A percentile compares a stretch with the other conserved stretches of the same genome.
These are phyloP conservation scores for Heliosperma pusillum DNA, from an alignment of 148 eudicot species.

Conservation along the genomic window DNA sequence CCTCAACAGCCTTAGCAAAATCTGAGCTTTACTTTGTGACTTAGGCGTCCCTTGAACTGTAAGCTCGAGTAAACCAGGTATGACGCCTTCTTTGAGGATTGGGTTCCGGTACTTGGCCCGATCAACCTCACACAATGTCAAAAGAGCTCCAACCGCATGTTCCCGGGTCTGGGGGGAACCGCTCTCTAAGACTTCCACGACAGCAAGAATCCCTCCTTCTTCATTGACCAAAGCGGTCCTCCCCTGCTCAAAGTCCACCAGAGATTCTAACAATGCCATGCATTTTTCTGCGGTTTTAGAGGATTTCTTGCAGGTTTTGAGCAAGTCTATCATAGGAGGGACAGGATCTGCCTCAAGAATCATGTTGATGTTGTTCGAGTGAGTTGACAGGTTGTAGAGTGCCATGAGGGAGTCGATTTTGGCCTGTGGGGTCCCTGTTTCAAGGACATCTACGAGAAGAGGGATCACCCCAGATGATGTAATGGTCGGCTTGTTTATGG, in stretches of 20 bases:
- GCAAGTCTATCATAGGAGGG: conserved; percentile 52
- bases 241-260: conserved; percentile 60
- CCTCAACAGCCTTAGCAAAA: conserved; percentile 62
- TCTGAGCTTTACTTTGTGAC: conserved; percentile 69
- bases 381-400: conserved; percentile 84
- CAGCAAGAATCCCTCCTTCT: conserved; percentile 86
- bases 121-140: conserved; percentile 75
- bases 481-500: conserved; percentile 69
- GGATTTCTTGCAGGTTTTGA: conserved; percentile 65
- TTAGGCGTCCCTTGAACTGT: conserved; percentile 85
- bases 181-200: conserved; percentile 81
- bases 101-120: conserved; percentile 71
- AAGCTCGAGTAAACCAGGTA: conserved; percentile 93
- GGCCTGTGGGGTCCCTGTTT: conserved; percentile 60
- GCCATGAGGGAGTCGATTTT: conserved; percentile 81
- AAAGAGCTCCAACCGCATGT: conserved; percentile 78
- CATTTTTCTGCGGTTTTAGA: conserved; percentile 85
- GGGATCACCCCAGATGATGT: conserved; percentile 74
- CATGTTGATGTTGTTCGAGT: conserved; percentile 40
- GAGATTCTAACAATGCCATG: conserved; percentile 69
- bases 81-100: conserved; percentile 86
- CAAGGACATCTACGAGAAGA: conserved; percentile 64
- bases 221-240: conserved; percentile 52
- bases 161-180: conserved; percentile 83
- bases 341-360: conserved; percentile 64